Base-by-base conservation (phyloP, 2,329 filamentous ascomycete species). In the Lasiodiplodia sp. region DNA sequence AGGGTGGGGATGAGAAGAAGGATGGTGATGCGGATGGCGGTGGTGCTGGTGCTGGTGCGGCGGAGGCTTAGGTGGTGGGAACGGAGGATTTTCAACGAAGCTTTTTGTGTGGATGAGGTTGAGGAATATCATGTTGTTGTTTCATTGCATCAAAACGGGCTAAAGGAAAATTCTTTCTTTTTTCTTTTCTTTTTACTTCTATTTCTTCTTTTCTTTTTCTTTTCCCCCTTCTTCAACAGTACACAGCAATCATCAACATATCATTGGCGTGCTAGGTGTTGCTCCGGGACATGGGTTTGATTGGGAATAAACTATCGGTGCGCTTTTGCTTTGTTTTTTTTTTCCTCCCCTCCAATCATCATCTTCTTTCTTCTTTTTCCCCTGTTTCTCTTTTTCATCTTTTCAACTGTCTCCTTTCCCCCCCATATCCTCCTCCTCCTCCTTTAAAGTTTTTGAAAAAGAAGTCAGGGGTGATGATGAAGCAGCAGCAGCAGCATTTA, bases 251-350 rank as follows among this genome's bases (percentile, higher is more conserved):
- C 52, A 34, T 34, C 31, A 34, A 34, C 31, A 57, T 57, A 57
- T 57, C 31, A 57, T 34, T 40, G 55, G 55, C 55, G 55, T 38
- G 31, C 55, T n/a, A 38, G 55, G 55, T 57, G 55, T 57, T 57
- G 28, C 31, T 34, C 44, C 6, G 44, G 44, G 44, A 47, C 8
- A n/a, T 14, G 44, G 44, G 18, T 11, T 44, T 44, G 18, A n/a
- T 47, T n/a, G 18, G n/a, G 8, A n/a, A 47, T 47, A 47, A 47
- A 47, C 44, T 47, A 21, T 47, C 14, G 40, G 16, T 44, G 40
- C 40, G 12, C 18, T 18, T 40, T 44, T 18, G 6, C 18, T 18
- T 44, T 44, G 4, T 40, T 18, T 18, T 14, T 14, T 14, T 14
- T 4, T 40, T 2, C 16, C 40, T 10, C n/a, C n/a, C 31, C 31